Conservation (phyloP, 1,284 basidiomycete species). For the Boletus semigastroideus region DNA sequence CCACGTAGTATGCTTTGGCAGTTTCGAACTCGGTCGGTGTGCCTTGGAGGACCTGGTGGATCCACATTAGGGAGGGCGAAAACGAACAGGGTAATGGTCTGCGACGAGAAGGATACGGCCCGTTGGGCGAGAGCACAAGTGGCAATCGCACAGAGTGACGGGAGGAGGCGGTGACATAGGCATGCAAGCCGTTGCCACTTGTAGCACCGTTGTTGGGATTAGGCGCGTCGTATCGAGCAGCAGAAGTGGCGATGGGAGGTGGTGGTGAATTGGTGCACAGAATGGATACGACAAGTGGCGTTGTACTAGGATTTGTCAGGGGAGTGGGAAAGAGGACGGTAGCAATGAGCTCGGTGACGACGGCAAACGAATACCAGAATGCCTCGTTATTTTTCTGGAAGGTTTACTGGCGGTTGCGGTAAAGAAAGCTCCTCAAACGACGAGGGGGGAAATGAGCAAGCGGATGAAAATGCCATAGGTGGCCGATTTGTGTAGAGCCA, state of each 20-base stretch:
- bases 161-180: too few species aligned
- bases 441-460: conserved; percentile 35
- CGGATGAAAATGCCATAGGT: conserved; percentile 38
- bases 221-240: too few species aligned
- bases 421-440: conserved; percentile 43
- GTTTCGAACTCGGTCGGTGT: conserved; percentile 91
- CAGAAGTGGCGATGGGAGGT: too few species aligned
- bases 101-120: conserved; percentile 83
- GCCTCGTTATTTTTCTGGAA: conserved; percentile 41
- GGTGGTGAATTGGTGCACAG: too few species aligned
- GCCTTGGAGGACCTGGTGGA: conserved; percentile 79
- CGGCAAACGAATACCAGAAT: conserved; percentile 49
- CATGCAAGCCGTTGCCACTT: too few species aligned
- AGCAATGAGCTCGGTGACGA: conserved; percentile 44
- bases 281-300: too few species aligned
- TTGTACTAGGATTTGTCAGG: not conserved
- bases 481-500: conserved; percentile 29
- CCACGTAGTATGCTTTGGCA: conserved; percentile 80
- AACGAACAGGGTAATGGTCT: conserved; percentile 83
- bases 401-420: conserved; percentile 35
- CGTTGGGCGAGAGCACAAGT: conserved; percentile 84
- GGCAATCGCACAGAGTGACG: too few species aligned
- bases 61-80: conserved; percentile 73
- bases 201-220: too few species aligned
- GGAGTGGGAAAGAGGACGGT: conserved; percentile 40